Conservation (phyloP, 257 asterid genomes). For the Fraxinus quadrangulata region DNA sequence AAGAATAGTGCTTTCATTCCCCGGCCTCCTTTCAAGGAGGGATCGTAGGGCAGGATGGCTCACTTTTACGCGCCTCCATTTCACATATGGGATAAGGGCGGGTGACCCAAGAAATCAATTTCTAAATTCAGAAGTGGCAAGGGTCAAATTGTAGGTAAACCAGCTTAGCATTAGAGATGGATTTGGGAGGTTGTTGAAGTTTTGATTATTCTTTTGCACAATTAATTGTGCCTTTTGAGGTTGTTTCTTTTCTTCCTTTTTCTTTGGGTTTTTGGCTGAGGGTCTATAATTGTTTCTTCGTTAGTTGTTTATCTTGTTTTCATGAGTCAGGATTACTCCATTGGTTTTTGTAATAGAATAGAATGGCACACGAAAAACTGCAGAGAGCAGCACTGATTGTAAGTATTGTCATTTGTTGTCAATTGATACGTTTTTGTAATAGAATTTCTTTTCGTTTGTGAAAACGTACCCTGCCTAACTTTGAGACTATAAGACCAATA, state of each 20-base stretch:
- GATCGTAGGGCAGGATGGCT: not conserved
- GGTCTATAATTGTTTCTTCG: conserved; percentile 30
- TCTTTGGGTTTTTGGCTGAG: conserved; percentile 26
- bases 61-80: not conserved
- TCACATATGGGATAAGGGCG: conserved; percentile 24
- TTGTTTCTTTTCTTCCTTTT: conserved; percentile 25
- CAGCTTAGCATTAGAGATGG: conserved; percentile 36
- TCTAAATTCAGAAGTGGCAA: conserved; percentile 1
- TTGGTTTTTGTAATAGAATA: conserved; percentile 33
- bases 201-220: conserved; percentile 46
- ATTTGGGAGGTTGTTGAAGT: conserved; percentile 33
- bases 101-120: conserved; percentile 18
- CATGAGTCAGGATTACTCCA: conserved; percentile 30
- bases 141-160: conserved; percentile 35
- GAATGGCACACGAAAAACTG: conserved; percentile 2
- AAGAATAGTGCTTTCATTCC: not conserved
- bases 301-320: conserved; percentile 12
- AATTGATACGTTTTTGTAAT: conserved; percentile 22
- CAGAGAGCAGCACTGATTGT: conserved; percentile 30
- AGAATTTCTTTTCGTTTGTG: not conserved
- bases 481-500: not conserved
- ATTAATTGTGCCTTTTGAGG: conserved; percentile 30
- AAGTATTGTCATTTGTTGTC: conserved; percentile 34
- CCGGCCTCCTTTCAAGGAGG: not conserved
- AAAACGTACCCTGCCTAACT: not conserved